A percentile compares a stretch with the other conserved stretches of the same genome.
These are phyloP conservation scores for Rheum nobile DNA, from an alignment of 148 eudicot genomes.

Conservation along the genomic window DNA sequence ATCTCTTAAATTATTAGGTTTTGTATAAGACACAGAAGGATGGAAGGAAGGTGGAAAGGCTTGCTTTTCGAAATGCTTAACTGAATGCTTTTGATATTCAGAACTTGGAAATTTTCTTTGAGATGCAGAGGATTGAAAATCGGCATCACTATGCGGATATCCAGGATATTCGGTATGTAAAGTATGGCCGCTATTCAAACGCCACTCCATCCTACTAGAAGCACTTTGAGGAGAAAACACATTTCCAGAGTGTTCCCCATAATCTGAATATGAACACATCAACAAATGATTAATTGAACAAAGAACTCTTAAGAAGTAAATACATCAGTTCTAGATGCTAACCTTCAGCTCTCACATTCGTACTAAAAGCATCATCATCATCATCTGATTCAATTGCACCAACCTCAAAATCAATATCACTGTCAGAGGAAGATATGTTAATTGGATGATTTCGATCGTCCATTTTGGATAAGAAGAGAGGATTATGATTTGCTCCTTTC, in stretches of 20 bases:
- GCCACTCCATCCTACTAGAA: conserved; percentile 21
- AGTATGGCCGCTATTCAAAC: conserved; percentile 14
- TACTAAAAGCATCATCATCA: conserved; percentile 16
- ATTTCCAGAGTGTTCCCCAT: conserved; percentile 14
- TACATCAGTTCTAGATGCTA: background rate
- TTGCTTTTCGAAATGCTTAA: conserved; percentile 29
- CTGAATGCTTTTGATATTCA: conserved; percentile 19
- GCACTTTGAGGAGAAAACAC: conserved; percentile 12
- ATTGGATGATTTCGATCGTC: background rate
- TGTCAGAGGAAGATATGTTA: conserved; percentile 4
- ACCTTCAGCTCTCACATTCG: conserved; percentile 25
- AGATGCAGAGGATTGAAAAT: conserved; percentile 15
- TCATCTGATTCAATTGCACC: conserved; percentile 27
- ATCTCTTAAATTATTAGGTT: conserved; percentile 25
- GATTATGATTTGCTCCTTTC: background rate
- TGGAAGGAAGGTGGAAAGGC: conserved; percentile 45
- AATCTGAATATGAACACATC: conserved; percentile 24
- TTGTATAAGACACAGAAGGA: conserved; percentile 21
- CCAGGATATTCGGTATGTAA: conserved; percentile 18
- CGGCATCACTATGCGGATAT: conserved; percentile 8
- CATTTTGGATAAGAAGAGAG: background rate
- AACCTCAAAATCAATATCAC: conserved; percentile 39
- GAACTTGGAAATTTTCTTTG: conserved; percentile 14
- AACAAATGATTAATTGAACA: conserved; percentile 7
- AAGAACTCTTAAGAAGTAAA: background rate